A percentile compares a stretch with the other conserved stretches of the same genome.
phyloP scores from a whole-genome alignment of 2,329 filamentous ascomycete genomes.

The Diaporthe destruens region DNA sequence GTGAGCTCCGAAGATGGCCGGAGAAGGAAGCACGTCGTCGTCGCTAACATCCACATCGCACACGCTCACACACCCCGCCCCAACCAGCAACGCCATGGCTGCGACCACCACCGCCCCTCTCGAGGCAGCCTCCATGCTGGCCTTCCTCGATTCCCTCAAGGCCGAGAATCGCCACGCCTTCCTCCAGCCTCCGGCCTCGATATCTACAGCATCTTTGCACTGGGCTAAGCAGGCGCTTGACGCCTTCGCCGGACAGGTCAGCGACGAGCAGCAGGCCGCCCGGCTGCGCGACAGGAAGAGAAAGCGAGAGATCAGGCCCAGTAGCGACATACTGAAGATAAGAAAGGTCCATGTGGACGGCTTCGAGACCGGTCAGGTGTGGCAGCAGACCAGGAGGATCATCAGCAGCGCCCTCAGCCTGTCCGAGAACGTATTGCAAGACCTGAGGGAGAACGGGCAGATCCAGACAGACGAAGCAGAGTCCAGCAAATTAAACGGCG shows the following conservation, averaged over 20 bases:
- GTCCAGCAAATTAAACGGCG: conserved; percentile 44
- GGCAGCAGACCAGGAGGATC: conserved; percentile 91
- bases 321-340: conserved; percentile 74
- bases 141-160: conserved; percentile 69
- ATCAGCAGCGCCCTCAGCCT: conserved; percentile 70
- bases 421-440: conserved; percentile 60
- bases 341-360: conserved; percentile 88
- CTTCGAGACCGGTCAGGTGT: conserved; percentile 89
- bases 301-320: conserved; percentile 71
- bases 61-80: conserved; percentile 67
- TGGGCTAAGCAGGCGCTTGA: conserved; percentile 87
- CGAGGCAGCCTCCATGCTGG: conserved; percentile 56
- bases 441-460: conserved; percentile 59
- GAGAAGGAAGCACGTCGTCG: conserved; percentile 64
- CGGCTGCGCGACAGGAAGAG: conserved; percentile 81
- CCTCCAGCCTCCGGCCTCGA: conserved; percentile 76
- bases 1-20: conserved; percentile 46
- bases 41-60: conserved; percentile 75
- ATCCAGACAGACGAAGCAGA: conserved; percentile 14
- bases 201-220: conserved; percentile 78
- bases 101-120: conserved; percentile 49
- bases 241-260: conserved; percentile 79
- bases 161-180: conserved; percentile 77
- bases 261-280: conserved; percentile 74
- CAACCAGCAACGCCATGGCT: conserved; percentile 56